Conservation (phyloP, 2,329 filamentous ascomycete genomes). For the Aureobasidium sp. region DNA sequence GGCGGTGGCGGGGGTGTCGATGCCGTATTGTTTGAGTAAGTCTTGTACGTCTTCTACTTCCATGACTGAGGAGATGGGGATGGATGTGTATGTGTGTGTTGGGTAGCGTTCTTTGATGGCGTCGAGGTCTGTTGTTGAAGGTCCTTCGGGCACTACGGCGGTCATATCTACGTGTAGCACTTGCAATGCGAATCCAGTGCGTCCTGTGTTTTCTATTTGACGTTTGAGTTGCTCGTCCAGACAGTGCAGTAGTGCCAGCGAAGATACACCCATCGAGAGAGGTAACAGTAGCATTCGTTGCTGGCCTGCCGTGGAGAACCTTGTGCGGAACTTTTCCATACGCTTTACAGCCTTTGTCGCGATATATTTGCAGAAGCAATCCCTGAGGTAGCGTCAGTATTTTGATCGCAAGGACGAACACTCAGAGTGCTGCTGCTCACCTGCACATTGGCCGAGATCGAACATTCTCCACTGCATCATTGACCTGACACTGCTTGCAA, state of each 20-base stretch:
- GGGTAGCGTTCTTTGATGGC: constrained; percentile 52
- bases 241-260: constrained; percentile 66
- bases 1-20: not conserved
- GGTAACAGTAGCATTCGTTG: constrained; percentile 61
- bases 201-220: constrained; percentile 56
- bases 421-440: constrained; percentile 30
- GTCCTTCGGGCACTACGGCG: constrained; percentile 35
- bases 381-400: constrained; percentile 33
- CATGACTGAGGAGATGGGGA: constrained; percentile 55
- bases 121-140: constrained; percentile 25
- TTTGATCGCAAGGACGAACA: not conserved
- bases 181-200: constrained; percentile 59
- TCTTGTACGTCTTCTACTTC: constrained; percentile 11
- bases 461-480: constrained; percentile 44
- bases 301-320: constrained; percentile 35
- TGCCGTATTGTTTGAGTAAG: constrained; percentile 2
- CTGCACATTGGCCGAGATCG: constrained; percentile 53
- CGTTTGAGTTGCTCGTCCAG: constrained; percentile 60
- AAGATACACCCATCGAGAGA: constrained; percentile 76
- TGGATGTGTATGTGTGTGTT: constrained; percentile 52
- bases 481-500: constrained; percentile 51
- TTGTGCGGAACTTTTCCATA: constrained; percentile 48
- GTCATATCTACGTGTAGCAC: constrained; percentile 42
- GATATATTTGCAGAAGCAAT: constrained; percentile 73
- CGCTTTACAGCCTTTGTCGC: constrained; percentile 73